Evolutionary conservation across 768 basidiomycete species (phyloP), one percentile per base, ranked within the genome.

Genomic region (Pholiota conissans): DNA sequence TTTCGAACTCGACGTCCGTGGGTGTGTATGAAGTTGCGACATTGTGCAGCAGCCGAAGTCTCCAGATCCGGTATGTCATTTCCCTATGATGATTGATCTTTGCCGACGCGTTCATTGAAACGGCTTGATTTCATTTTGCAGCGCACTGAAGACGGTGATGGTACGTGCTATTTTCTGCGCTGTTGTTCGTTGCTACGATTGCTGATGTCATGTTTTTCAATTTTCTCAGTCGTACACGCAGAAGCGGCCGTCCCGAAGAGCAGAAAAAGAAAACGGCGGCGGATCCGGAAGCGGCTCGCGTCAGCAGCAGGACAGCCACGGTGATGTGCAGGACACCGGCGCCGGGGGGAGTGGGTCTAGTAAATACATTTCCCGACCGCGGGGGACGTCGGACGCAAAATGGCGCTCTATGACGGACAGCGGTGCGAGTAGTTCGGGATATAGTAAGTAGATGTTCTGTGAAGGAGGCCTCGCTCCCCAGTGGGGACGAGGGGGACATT

Each of bases 21-120:
- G 91, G 90, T 26, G 90, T 98, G 42, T 98, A 98, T 69, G 95
- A 97, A 70, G 94, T 97, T 9, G 93, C 95, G 8, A 96, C 95
- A 2, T 75, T 98, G 3, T 94, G 93, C 67, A 91, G 86, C 61
- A 91, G 90, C 69, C 84, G 92, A 61, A 90, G 91, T 67, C 75
- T 98, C 56, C 95, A 97, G 67, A 93, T 97, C 63, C 80, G 95
- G 87, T 90, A 72, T 49, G 83, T 51, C 29, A 11, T 6, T 16
- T 18, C 8, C 18, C 46, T 18, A 26, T 16, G 14, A n/a, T 20
- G 29, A 13, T 35, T 29, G 16, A 47, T 49, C 20, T 50, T 46
- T n/a, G 16, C 49, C 8, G 42, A 22, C 22, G 35, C 16, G 18
- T 24, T 45, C n/a, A 16, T 16, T 48, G 30, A 56, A 27, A 34